A percentile compares a stretch with the other conserved stretches of the same genome.
Evolutionary conservation across 208 protist genomes (phyloP).

Genomic region (Endotrypanum monterogeii): DNA sequence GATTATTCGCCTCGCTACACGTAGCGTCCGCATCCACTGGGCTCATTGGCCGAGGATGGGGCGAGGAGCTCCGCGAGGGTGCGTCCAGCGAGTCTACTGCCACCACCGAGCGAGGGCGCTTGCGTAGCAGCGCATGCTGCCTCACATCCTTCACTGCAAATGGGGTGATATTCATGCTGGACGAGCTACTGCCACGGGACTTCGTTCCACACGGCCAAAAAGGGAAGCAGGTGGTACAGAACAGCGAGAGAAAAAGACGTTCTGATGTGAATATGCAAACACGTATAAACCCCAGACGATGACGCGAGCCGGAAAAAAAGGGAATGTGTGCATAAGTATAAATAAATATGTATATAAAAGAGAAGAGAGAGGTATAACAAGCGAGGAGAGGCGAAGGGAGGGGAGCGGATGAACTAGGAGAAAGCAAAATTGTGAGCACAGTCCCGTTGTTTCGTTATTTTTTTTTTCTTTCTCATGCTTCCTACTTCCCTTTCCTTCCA

Average conservation of each 20-base stretch:
- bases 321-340: background rate
- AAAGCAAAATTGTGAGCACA: too few relatives aligned
- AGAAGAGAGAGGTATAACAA: background rate
- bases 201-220: background rate
- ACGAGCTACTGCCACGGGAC: background rate
- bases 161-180: background rate
- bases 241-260: background rate
- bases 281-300: too few relatives aligned
- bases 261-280: background rate
- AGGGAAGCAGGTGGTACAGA: background rate
- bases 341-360: background rate
- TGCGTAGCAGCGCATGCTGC: background rate
- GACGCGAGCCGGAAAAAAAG: background rate
- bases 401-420: too few relatives aligned
- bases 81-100: background rate
- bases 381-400: background rate
- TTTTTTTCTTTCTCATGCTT: too few relatives aligned
- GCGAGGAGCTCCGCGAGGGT: background rate
- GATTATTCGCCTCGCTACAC: too few relatives aligned
- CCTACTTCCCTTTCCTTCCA: too few relatives aligned
- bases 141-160: background rate
- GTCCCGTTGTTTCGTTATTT: too few relatives aligned
- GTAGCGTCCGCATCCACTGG: background rate
- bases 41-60: background rate
- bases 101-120: conserved; percentile 10